phyloP scores from a whole-genome alignment of 2,329 filamentous ascomycete species.

The Drechslerella coelobrocha region DNA sequence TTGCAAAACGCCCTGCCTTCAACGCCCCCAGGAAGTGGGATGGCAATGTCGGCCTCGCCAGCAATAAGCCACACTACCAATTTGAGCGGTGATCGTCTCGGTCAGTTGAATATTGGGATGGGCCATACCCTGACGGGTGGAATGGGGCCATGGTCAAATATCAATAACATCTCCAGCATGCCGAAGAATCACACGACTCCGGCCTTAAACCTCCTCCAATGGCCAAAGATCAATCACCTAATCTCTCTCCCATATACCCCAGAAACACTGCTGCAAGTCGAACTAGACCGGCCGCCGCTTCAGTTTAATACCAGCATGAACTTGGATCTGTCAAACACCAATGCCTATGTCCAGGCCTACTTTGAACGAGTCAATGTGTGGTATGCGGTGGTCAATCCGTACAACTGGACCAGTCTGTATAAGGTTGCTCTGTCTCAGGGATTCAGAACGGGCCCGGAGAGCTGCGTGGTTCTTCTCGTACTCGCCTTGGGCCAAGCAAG shows the following conservation, averaged over 20 bases:
- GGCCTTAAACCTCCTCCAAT: constrained; percentile 77
- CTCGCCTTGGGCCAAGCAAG: constrained; percentile 79
- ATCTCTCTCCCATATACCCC: constrained; percentile 79
- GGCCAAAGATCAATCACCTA: constrained; percentile 79
- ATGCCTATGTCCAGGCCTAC: constrained; percentile 77
- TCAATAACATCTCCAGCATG: constrained; percentile 80
- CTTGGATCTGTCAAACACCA: constrained; percentile 75
- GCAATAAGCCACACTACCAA: constrained; percentile 70
- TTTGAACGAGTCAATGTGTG: constrained; percentile 82
- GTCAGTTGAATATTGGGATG: constrained; percentile 56
- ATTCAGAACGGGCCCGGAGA: constrained; percentile 79
- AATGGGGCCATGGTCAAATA: constrained; percentile 70
- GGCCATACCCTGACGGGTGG: constrained; percentile 61
- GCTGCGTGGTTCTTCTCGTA: constrained; percentile 80
- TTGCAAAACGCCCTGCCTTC: constrained; percentile 66
- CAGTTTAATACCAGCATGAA: constrained; percentile 66
- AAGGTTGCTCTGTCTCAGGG: constrained; percentile 75
- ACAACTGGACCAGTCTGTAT: constrained; percentile 79
- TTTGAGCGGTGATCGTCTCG: constrained; percentile 65
- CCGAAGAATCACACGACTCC: constrained; percentile 83
- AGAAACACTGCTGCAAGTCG: constrained; percentile 79
- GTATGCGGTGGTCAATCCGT: constrained; percentile 85
- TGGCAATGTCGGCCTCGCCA: constrained; percentile 69
- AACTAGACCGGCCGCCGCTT: constrained; percentile 79
- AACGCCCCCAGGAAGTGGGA: constrained; percentile 66